Base-by-base conservation (phyloP, 495 filamentous ascomycete species). In the Amniculicola lignicola region DNA sequence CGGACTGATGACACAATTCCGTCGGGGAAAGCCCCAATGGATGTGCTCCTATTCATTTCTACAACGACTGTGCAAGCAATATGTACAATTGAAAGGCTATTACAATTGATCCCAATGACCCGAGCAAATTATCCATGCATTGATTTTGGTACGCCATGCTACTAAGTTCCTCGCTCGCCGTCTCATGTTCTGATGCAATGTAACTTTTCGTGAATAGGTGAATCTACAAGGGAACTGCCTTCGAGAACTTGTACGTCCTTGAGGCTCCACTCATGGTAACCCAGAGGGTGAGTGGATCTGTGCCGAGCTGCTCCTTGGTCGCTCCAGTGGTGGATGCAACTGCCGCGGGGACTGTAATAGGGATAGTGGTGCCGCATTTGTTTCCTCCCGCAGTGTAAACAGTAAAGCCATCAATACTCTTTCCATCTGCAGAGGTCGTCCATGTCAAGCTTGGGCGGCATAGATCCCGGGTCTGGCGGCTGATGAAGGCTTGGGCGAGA, bases 211-310 rank as follows among this genome's bases (percentile, higher is more conserved):
- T n/a, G n/a, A n/a, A n/a, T n/a, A n/a, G n/a, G n/a, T n/a, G n/a
- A n/a, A n/a, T 29, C 57, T 66, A 75, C 28, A 76, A 51, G 14
- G 72, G 35, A 60, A 82, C 72, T 7, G 79, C 70, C 12, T 69
- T 72, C 3, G 70, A 67, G 9, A 84, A 71, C 28, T 68, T 75
- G 59, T 82, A 77, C 0, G 72, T 76, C 1, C 78, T 73, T 0
- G 80, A 69, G 0, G 75, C 72, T 25, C 81, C 82, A 22, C 74
- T 68, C 43, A 85, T 67, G 31, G 70, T 66, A 12, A 76, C 77
- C 82, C 79, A 85, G 28, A 83, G 74, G 3, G 82, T 84, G 33
- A 78, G 62, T 12, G 82, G 81, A 61, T 85, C 82, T 28, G 50
- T 72, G 4, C 82, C 82, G 4, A 83, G 45, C 68, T 82, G 69